Percentiles rank a stretch among this genome's conserved stretches.
These are phyloP conservation scores for Pholiota microspora DNA, from an alignment of 768 basidiomycete species.

Conservation along the genomic window DNA sequence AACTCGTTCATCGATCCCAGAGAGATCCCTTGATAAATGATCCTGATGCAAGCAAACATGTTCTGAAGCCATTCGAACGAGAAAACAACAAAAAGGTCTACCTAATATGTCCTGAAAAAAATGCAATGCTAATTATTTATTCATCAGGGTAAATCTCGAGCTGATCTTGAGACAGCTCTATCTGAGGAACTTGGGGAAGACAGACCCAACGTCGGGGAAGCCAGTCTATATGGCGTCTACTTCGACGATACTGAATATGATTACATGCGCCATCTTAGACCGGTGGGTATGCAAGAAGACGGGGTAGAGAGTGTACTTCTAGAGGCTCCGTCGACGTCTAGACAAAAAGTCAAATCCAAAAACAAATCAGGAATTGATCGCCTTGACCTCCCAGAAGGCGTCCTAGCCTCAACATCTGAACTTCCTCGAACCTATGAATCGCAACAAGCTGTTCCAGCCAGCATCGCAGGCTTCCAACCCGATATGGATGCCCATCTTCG, in stretches of 20 bases:
- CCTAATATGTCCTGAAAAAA: slow-evolving; percentile 6
- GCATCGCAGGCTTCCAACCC: slow-evolving; percentile 87
- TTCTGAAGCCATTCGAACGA: slow-evolving; percentile 81
- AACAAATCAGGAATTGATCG: slow-evolving; percentile 36
- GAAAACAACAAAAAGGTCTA: slow-evolving; percentile 70
- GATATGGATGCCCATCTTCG: slow-evolving; percentile 96
- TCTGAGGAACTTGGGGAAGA: slow-evolving; percentile 45
- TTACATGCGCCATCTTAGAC: slow-evolving; percentile 95
- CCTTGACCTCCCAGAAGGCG: slow-evolving; percentile 64
- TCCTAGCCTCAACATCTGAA: slow-evolving; percentile 69
- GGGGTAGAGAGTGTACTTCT: slow-evolving; percentile 80
- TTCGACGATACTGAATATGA: slow-evolving; percentile 97
- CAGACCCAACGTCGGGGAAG: slow-evolving; percentile 76
- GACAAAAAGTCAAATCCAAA: slow-evolving; percentile 32
- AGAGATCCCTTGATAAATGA: slow-evolving; percentile 95
- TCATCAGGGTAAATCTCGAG: slow-evolving; percentile 75
- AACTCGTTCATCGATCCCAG: slow-evolving; percentile 95
- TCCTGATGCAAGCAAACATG: slow-evolving; percentile 81
- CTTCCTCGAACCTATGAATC: slow-evolving; percentile 74
- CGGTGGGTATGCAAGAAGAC: slow-evolving; percentile 73
- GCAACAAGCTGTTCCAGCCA: slow-evolving; percentile 75
- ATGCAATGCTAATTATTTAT: slow-evolving; percentile 10
- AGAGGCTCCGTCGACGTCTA: slow-evolving; percentile 59
- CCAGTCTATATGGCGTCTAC: slow-evolving; percentile 84
- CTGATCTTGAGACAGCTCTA: slow-evolving; percentile 69